Conservation (phyloP, 768 basidiomycete genomes). For the Suillus hirtellus region DNA sequence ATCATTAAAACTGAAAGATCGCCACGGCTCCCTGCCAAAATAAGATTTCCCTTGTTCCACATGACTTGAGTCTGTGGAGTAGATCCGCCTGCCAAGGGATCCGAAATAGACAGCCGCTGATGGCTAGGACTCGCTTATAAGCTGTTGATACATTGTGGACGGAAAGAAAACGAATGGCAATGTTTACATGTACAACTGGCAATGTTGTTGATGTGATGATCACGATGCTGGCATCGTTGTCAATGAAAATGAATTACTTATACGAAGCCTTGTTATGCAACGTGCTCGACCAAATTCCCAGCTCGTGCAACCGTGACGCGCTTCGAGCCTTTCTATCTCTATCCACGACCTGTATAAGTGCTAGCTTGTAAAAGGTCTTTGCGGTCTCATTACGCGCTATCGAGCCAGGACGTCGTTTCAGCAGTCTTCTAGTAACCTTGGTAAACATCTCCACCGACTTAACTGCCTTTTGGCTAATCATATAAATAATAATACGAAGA, state of each 20-base stretch:
- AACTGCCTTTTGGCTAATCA: not conserved
- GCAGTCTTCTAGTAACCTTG: not conserved
- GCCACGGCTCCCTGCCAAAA: not conserved
- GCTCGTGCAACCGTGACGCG: not conserved
- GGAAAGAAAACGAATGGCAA: not conserved
- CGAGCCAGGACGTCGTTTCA: not conserved
- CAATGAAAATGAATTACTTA: not conserved
- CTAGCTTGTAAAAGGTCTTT: not conserved
- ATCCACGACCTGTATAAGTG: not conserved
- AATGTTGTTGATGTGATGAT: not conserved
- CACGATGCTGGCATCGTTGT: not conserved
- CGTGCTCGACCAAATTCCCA: constrained; percentile 1
- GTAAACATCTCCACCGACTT: not conserved
- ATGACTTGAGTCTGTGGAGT: not conserved
- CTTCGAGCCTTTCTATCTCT: constrained; percentile 2
- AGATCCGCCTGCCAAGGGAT: not conserved
- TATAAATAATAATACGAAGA: constrained; percentile 4
- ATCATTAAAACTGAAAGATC: not conserved
- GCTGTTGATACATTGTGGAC: not conserved
- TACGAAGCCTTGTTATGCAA: constrained; percentile 4
- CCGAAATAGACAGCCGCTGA: not conserved
- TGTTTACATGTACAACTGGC: not conserved
- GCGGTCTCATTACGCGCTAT: not conserved
- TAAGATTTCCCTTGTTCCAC: not conserved
- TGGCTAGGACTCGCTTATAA: not conserved